These are phyloP conservation scores for Diaporthe humulicola DNA, from an alignment of 2,329 filamentous ascomycete genomes.

Conservation along the genomic window DNA sequence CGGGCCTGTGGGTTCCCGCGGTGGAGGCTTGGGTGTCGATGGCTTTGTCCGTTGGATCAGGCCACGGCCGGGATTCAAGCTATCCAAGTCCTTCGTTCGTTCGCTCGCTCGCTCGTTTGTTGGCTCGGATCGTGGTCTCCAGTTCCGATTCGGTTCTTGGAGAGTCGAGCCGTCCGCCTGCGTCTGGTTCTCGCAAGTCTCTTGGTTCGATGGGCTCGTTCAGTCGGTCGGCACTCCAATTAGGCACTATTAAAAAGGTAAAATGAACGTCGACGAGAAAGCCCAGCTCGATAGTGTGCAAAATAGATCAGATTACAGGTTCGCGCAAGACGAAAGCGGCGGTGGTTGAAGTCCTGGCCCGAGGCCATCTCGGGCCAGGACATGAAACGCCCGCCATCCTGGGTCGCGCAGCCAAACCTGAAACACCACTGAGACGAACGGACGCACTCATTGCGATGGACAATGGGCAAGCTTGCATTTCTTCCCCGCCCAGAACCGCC, in stretches of 20 bases:
- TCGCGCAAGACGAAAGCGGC: not conserved
- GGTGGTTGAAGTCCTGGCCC: conserved; percentile 15
- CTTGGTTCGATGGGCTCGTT: not conserved
- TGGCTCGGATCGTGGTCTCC: not conserved
- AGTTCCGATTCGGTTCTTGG: not conserved
- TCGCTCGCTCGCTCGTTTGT: not conserved
- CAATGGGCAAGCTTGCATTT: not conserved
- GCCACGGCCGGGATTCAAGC: not conserved
- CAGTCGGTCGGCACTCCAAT: not conserved
- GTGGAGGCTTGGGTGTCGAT: not conserved
- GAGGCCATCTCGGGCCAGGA: conserved; percentile 24
- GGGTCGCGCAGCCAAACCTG: conserved; percentile 37
- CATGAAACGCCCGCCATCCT: conserved; percentile 25
- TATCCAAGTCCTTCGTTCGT: not conserved
- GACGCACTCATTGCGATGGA: conserved; percentile 18
- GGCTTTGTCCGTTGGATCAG: not conserved
- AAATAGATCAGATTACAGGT: not conserved
- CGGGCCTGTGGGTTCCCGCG: not conserved
- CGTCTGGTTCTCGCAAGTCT: not conserved
- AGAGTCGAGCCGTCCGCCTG: not conserved
- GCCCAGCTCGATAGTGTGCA: conserved; percentile 3
- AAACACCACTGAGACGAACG: conserved; percentile 47
- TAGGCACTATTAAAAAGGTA: not conserved
- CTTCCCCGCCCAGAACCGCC: conserved; percentile 4
- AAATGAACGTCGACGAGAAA: conserved; percentile 6